Base-by-base conservation (phyloP, 805 yeast species). In the Maudiozyma saulgeensis region DNA sequence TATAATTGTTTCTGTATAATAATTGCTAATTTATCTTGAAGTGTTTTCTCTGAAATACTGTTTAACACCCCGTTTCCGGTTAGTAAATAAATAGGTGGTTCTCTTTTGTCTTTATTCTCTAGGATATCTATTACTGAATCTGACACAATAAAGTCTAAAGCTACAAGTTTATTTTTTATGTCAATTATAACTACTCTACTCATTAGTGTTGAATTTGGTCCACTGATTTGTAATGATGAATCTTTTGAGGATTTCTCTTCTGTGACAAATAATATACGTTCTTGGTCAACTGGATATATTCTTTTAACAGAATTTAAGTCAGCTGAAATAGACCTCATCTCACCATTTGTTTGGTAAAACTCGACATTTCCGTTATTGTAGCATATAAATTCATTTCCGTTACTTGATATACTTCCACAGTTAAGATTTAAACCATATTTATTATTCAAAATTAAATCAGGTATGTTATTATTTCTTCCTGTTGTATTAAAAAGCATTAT, bases 31-130 rank as follows among this genome's bases (percentile, higher is more conserved):
- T 87, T 87, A 46, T 82, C 81, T n/a, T 76, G 70, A 9, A 84
- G 60, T 0, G 81, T 68, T 56, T 82, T 83, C 59, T 87, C 95
- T 41, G 76, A 79, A 15, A 88, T 64, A 50, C 75, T 76, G 60
- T 84, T 81, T 7, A 91, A 67, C 2, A 84, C 67, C 0, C 96
- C 96, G 62, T 89, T 95, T 1, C 82, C 70, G 2, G 88, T 79
- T 13, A 90, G 64, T 8, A 87, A 67, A 56, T 74, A 82, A 11
- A 52, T 38, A 13, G 79, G 80, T 32, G 70, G 73, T 79, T 84
- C 78, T 52, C 46, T 44, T 5, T 43, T 41, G 16, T 46, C 45
- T 3, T 18, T 4, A 15, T 78, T 67, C 19, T 66, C 62, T 49
- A 88, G 78, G 0, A 82, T 70, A 44, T 82, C 80, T 23, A 73